Evolutionary conservation across 106 monocot species (phyloP), one percentile per base, ranked within the genome.

Genomic region (Apostasia ramifera): DNA sequence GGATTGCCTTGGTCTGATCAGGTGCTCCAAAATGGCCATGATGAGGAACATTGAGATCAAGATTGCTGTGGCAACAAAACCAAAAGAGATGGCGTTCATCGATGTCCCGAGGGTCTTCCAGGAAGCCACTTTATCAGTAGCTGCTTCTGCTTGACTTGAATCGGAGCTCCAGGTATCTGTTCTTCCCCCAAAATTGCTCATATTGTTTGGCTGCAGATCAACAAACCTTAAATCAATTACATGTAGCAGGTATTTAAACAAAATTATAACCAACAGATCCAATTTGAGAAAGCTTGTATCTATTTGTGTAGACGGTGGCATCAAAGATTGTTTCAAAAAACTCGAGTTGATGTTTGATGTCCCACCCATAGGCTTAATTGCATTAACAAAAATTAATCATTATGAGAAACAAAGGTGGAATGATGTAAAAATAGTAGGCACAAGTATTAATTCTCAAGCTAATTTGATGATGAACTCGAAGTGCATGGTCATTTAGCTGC

Each of bases 1-100:
- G 42, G 81, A 68, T 38, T 81, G 37, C 54, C 78, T 80, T 9
- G 78, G 80, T 58, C 85, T 80, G 54, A 90, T 66, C n/a, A 94
- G 71, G 57, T 83, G 87, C 66, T 94, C 94, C 12, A 94, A 87
- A 26, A 94, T 87, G 14, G 94, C 94, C 94, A 94, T 94, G 66
- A 94, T 70, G 63, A 94, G 85, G 85, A 94, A 94, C 90, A 94
- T 90, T 0, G 85, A 84, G 57, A 94, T 74, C 71, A 94, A 68
- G 46, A 94, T 85, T 40, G 94, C 90, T 0, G 94, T 94, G 37
- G 94, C 94, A 8, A 90, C 87, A 58, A 94, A 94, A 42, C 94
- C 90, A 39, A 94, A 90, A 0, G 94, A 94, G 47, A 94, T 85
- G 4, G 94, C 90, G 53, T 79, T 87, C 87, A 90, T 87, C 6